Percentiles rank a stretch among this genome's conserved stretches.
Evolutionary conservation across 495 filamentous ascomycete species (phyloP).

Genomic region (Penicillium macrosclerotiorum): DNA sequence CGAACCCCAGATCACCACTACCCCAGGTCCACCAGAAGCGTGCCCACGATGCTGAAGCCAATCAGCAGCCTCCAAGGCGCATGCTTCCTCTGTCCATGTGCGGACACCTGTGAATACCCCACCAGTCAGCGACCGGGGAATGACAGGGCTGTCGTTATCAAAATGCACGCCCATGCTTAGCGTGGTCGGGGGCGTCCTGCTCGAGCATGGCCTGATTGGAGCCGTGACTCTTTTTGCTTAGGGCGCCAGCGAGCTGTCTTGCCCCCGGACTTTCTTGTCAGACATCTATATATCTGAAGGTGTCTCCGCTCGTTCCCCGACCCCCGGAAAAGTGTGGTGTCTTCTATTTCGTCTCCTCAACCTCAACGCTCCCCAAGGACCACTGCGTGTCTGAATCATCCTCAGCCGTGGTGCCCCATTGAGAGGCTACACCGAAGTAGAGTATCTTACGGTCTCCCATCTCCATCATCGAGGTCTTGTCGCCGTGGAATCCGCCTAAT

Average conservation of each 20-base stretch:
- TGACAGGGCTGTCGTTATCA: slow-evolving; percentile 15
- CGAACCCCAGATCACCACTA: slow-evolving; percentile 35
- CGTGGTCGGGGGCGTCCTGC: slow-evolving; percentile 15
- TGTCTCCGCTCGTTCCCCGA: slow-evolving; percentile 6
- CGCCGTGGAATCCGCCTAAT: too few relatives aligned
- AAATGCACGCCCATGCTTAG: slow-evolving; percentile 21
- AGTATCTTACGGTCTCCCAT: too few relatives aligned
- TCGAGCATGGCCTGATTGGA: slow-evolving; percentile 12
- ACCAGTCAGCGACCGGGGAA: slow-evolving; percentile 31
- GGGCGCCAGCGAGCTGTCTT: slow-evolving; percentile 4
- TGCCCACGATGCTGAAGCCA: slow-evolving; percentile 3
- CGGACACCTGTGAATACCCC: slow-evolving; percentile 22
- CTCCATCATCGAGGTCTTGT: too few relatives aligned
- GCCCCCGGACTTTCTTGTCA: slow-evolving; percentile 1
- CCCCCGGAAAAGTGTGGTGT: slow-evolving; percentile 4
- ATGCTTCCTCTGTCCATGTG: slow-evolving; percentile 7
- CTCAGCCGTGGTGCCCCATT: too few relatives aligned
- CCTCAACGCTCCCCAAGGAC: not conserved
- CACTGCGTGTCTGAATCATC: not conserved
- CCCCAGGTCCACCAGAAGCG: slow-evolving; percentile 16
- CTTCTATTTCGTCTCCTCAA: not conserved
- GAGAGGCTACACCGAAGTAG: too few relatives aligned
- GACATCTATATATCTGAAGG: slow-evolving; percentile 20
- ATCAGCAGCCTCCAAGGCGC: slow-evolving; percentile 6
- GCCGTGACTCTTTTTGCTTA: slow-evolving; percentile 14